Percentiles rank a stretch among this genome's conserved stretches.
These are phyloP conservation scores for Biancaea sappan DNA, from an alignment of 306 rosid species.

Conservation along the genomic window DNA sequence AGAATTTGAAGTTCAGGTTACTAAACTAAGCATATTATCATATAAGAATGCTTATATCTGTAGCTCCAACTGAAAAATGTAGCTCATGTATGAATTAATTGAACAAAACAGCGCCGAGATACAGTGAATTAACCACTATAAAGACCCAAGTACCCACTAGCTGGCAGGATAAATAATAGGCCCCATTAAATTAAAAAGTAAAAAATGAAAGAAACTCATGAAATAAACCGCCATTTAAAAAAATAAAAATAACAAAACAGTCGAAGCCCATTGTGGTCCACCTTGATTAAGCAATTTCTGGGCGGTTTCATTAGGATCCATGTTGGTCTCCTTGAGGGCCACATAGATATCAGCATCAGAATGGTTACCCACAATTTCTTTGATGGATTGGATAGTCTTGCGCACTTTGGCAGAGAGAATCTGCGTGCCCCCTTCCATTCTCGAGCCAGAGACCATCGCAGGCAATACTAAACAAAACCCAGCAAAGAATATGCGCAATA, in stretches of 20 bases:
- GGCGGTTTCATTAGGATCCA: constrained; percentile 99
- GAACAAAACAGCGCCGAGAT: background rate
- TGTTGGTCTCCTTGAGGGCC: constrained; percentile 75
- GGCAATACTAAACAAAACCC: constrained; percentile 27
- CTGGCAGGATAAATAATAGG: background rate
- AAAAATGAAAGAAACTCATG: background rate
- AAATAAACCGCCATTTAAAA: background rate
- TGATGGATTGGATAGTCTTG: constrained; percentile 86
- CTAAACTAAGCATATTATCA: background rate
- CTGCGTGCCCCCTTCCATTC: constrained; percentile 75
- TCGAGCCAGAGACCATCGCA: constrained; percentile 69
- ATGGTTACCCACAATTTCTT: constrained; percentile 83
- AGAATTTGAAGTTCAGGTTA: background rate
- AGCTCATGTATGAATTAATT: background rate
- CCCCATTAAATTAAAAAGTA: constrained; percentile 29
- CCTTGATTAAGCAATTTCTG: constrained; percentile 98
- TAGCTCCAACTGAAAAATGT: constrained; percentile 23
- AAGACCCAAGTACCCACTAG: constrained; percentile 2
- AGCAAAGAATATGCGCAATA: background rate
- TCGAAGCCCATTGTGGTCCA: constrained; percentile 15
- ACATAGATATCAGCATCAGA: constrained; percentile 90
- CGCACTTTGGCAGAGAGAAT: constrained; percentile 63
- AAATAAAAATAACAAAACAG: background rate
- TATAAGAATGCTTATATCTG: background rate
- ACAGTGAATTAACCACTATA: background rate